Evolutionary conservation across 176 grass and related monocot genomes (phyloP).

Genomic region (maize (Zea mays)): Zm-B73-REFERENCE-NAM-5.0 NC_050103.1:100299501-100300000

Average conservation of each 20-base stretch:
- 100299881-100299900: neutral
- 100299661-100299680: constrained; percentile 42
- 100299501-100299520: constrained; percentile 68
- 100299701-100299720: constrained; percentile 47
- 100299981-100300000: neutral
- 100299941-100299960: neutral
- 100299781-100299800: constrained; percentile 52
- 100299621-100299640: constrained; percentile 19
- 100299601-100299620: constrained; percentile 24
- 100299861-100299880: neutral
- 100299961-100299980: neutral
- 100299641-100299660: constrained; percentile 41
- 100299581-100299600: constrained; percentile 24
- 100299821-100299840: constrained; percentile 34
- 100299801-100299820: constrained; percentile 75
- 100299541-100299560: constrained; percentile 63
- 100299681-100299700: constrained; percentile 57
- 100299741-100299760: constrained; percentile 33
- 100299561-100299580: constrained; percentile 49
- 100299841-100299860: constrained; percentile 1
- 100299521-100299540: constrained; percentile 69
- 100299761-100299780: constrained; percentile 63
- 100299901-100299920: constrained; percentile 11
- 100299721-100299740: constrained; percentile 40
- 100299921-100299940: constrained; percentile 6